Conservation (phyloP, 371 early-diverging fungal species). For the Capillidium rhysosporum region DNA sequence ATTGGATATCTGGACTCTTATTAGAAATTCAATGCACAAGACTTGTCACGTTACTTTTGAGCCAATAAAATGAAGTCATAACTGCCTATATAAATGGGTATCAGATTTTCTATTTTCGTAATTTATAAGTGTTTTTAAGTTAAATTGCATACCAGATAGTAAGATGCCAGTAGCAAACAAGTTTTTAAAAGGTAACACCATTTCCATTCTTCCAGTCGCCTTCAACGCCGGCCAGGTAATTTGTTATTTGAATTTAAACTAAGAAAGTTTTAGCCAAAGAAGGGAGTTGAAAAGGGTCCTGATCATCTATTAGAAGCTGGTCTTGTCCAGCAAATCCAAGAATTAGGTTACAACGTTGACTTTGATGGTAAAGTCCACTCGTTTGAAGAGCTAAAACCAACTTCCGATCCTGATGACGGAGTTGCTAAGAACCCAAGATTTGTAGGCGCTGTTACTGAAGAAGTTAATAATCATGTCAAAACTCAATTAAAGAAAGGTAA, state of each 20-base stretch:
- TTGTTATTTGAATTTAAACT: neutral
- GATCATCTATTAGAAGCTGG: conserved; percentile 63
- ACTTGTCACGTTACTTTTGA: too few relatives aligned
- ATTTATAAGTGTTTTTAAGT: too few relatives aligned
- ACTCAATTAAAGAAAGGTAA: conserved; percentile 39
- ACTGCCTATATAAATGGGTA: too few relatives aligned
- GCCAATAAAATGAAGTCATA: too few relatives aligned
- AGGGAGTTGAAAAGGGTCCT: conserved; percentile 85
- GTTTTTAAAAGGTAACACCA: neutral
- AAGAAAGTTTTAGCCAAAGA: conserved; percentile 32
- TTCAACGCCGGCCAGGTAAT: conserved; percentile 10
- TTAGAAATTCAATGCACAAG: too few relatives aligned
- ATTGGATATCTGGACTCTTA: too few relatives aligned
- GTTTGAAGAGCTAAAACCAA: conserved; percentile 28
- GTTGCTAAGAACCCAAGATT: conserved; percentile 69
- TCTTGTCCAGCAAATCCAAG: conserved; percentile 55
- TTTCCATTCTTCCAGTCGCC: neutral
- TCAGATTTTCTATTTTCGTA: too few relatives aligned
- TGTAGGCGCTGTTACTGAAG: conserved; percentile 56
- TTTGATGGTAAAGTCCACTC: conserved; percentile 45
- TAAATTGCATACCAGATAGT: too few relatives aligned
- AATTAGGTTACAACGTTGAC: conserved; percentile 57
- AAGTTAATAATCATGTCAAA: conserved; percentile 41
- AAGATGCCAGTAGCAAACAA: neutral
- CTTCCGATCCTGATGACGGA: conserved; percentile 40